Evolutionary conservation across 1,284 basidiomycete species (phyloP).

Genomic region (Kwoniella shivajii): DNA sequence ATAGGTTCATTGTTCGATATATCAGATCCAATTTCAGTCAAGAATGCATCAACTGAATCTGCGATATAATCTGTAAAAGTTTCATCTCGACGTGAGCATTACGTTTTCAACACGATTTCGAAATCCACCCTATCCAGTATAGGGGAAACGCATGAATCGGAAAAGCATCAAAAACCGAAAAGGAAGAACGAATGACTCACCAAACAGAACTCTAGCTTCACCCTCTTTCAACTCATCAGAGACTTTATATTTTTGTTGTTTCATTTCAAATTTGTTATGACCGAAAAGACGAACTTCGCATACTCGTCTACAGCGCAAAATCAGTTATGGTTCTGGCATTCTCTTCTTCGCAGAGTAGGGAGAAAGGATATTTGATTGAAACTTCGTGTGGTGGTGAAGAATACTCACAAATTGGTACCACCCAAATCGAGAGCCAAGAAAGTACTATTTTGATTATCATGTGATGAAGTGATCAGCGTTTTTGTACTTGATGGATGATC

Average conservation of each 20-base stretch:
- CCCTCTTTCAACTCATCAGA: slow-evolving; percentile 87
- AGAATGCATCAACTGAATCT: slow-evolving; percentile 89
- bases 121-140: background rate
- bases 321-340: slow-evolving; percentile 5
- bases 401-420: slow-evolving; percentile 84
- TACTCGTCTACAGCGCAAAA: slow-evolving; percentile 66
- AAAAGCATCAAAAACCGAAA: background rate
- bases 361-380: background rate
- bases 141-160: background rate
- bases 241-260: slow-evolving; percentile 92
- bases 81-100: background rate
- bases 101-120: background rate
- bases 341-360: background rate
- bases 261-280: slow-evolving; percentile 80
- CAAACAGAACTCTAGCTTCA: slow-evolving; percentile 77
- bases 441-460: slow-evolving; percentile 52
- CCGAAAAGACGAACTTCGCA: slow-evolving; percentile 91
- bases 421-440: slow-evolving; percentile 93
- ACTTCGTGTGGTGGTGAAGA: background rate
- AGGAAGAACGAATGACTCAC: slow-evolving; percentile 56
- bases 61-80: slow-evolving; percentile 83
- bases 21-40: slow-evolving; percentile 66
- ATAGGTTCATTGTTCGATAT: slow-evolving; percentile 59
- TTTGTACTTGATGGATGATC: too few species aligned
- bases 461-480: slow-evolving; percentile 55